Percentiles rank a stretch among this genome's conserved stretches.
Evolutionary conservation across 148 eudicot species (phyloP).

Genomic region (Heliamphora exappendiculata): DNA sequence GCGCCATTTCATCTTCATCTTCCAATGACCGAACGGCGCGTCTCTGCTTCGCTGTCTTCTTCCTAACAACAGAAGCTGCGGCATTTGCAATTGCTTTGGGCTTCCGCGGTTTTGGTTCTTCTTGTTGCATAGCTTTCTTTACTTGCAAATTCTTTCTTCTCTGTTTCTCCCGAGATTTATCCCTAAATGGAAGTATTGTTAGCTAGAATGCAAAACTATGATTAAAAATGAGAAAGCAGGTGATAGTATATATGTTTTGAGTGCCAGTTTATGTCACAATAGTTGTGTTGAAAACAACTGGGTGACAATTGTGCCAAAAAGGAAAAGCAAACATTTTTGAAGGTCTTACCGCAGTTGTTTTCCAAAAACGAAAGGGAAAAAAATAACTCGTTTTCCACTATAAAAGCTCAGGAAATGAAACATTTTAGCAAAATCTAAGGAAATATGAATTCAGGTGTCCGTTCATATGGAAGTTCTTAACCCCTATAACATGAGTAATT

Average conservation of each 20-base stretch:
- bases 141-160: conserved; percentile 67
- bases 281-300: neutral
- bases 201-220: neutral
- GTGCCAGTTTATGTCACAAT: neutral
- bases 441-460: neutral
- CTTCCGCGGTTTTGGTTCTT: conserved; percentile 35
- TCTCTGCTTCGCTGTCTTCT: conserved; percentile 84
- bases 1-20: conserved; percentile 68
- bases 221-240: neutral
- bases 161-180: conserved; percentile 95
- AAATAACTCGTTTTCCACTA: neutral
- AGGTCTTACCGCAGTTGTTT: neutral
- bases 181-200: conserved; percentile 34
- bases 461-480: neutral
- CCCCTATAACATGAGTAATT: no score
- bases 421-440: neutral
- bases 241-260: neutral
- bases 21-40: conserved; percentile 66
- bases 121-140: conserved; percentile 47
- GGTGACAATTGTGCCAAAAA: neutral
- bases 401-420: neutral
- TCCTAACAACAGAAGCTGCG: conserved; percentile 33
- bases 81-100: conserved; percentile 31
- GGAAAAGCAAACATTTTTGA: neutral
- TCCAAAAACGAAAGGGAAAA: neutral